phyloP scores from a whole-genome alignment of 2,329 filamentous ascomycete species.

The Cercospora brassicicola region DNA sequence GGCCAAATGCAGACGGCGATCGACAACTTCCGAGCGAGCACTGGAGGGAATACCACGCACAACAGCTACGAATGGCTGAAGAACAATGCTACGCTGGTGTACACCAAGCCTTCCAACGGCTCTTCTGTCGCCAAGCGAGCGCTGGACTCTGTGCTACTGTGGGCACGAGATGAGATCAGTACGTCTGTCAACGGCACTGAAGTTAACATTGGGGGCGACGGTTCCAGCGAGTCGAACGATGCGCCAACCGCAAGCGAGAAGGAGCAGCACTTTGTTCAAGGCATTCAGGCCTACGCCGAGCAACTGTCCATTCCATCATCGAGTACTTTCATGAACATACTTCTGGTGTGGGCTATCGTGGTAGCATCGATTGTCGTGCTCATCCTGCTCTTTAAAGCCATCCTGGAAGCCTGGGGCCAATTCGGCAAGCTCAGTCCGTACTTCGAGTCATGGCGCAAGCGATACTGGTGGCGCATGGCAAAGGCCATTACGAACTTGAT shows the following conservation, averaged over 20 bases:
- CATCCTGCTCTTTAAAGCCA: constrained; percentile 85
- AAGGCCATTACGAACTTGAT: constrained; percentile 88
- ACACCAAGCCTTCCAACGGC: constrained; percentile 56
- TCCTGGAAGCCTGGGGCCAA: constrained; percentile 88
- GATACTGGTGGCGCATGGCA: constrained; percentile 92
- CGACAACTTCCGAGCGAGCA: constrained; percentile 75
- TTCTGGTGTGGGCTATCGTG: constrained; percentile 83
- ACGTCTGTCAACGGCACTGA: constrained; percentile 47
- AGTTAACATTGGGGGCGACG: constrained; percentile 31
- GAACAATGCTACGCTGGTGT: constrained; percentile 77
- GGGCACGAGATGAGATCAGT: constrained; percentile 37
- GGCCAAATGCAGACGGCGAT: constrained; percentile 75
- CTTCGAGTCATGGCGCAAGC: constrained; percentile 81
- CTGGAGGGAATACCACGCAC: constrained; percentile 83
- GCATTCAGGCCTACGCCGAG: constrained; percentile 81
- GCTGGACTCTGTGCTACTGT: constrained; percentile 30
- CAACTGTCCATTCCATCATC: constrained; percentile 79
- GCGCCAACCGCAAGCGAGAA: constrained; percentile 42
- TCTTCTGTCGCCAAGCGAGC: constrained; percentile 39
- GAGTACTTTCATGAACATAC: constrained; percentile 94
- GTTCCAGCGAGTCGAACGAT: constrained; percentile 31
- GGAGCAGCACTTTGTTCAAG: constrained; percentile 61
- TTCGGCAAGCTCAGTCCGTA: constrained; percentile 80
- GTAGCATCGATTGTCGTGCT: constrained; percentile 80
- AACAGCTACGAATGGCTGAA: constrained; percentile 72